A percentile compares a stretch with the other conserved stretches of the same genome.
phyloP scores from a whole-genome alignment of 139 green algal species.

The Astrephomene gubernaculifera region DNA sequence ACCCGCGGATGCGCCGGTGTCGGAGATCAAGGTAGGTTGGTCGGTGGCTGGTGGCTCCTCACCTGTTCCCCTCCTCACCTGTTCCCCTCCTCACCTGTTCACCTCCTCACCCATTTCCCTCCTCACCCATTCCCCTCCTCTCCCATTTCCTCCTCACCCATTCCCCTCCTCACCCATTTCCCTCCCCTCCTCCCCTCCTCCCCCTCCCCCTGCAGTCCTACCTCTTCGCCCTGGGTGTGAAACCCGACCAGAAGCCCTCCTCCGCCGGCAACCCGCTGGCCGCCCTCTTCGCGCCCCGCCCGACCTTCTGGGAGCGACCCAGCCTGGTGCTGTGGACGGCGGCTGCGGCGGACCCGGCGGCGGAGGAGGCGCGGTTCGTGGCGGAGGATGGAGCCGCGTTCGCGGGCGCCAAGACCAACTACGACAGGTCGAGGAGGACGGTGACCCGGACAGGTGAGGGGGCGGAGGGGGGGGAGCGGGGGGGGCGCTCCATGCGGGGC shows the following conservation, averaged over 20 bases:
- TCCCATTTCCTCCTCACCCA: no score
- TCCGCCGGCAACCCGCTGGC: no score
- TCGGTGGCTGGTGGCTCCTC: not conserved
- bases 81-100: no score
- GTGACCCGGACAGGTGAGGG: constrained; percentile 72
- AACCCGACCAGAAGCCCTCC: constrained; percentile 39
- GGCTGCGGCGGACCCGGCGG: constrained; percentile 31
- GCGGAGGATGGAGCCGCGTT: not conserved
- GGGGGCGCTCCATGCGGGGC: no score
- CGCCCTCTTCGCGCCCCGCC: constrained; percentile 73
- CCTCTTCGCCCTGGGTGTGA: constrained; percentile 56
- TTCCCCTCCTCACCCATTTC: no score
- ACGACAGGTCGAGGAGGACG: constrained; percentile 71
- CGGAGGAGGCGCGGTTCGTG: constrained; percentile 50
- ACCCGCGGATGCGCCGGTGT: constrained; percentile 43
- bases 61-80: no score
- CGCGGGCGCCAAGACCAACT: constrained; percentile 68
- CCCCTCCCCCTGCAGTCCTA: constrained; percentile 9
- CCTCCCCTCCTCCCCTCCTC: no score
- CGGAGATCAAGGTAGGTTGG: constrained; percentile 61
- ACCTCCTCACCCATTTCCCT: no score
- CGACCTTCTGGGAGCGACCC: constrained; percentile 79
- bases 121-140: no score
- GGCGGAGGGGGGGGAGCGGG: no score
- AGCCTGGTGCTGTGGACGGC: constrained; percentile 54